Evolutionary conservation across 2,329 filamentous ascomycete genomes (phyloP).

Genomic region (Ambrosiella cleistominuta): DNA sequence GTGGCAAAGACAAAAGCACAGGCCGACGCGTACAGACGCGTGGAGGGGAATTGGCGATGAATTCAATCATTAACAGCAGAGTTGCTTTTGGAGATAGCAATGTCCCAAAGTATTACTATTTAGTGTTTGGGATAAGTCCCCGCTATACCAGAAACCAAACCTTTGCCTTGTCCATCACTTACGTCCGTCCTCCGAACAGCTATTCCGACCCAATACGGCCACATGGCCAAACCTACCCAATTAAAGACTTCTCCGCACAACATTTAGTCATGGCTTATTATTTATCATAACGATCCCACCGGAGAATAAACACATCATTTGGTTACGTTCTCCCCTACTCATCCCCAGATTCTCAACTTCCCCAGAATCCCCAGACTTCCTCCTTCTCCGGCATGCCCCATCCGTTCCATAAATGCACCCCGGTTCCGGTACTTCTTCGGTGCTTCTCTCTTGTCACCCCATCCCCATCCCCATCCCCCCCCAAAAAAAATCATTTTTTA

Average conservation of each 20-base stretch:
- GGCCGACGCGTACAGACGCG: too few species aligned
- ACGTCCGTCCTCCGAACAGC: not conserved
- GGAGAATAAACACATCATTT: too few species aligned
- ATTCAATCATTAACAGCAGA: too few species aligned
- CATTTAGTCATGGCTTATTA: too few species aligned
- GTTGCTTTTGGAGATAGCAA: not conserved
- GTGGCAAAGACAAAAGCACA: too few species aligned
- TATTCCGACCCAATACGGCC: too few species aligned
- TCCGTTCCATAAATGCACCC: not conserved
- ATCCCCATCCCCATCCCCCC: not conserved
- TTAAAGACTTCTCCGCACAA: too few species aligned
- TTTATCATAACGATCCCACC: too few species aligned
- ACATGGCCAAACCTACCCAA: too few species aligned
- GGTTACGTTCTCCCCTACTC: not conserved
- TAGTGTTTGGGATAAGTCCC: too few species aligned
- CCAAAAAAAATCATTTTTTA: not conserved
- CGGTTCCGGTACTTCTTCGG: not conserved
- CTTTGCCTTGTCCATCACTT: not conserved
- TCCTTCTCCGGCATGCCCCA: not conserved
- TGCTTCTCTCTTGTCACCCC: not conserved
- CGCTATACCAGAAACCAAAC: not conserved
- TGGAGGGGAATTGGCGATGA: too few species aligned
- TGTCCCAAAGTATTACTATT: not conserved
- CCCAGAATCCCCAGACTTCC: not conserved
- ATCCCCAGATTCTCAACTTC: not conserved